These are phyloP conservation scores for Endotrypanum monterogeii DNA, from an alignment of 208 protist species.

Conservation along the genomic window DNA sequence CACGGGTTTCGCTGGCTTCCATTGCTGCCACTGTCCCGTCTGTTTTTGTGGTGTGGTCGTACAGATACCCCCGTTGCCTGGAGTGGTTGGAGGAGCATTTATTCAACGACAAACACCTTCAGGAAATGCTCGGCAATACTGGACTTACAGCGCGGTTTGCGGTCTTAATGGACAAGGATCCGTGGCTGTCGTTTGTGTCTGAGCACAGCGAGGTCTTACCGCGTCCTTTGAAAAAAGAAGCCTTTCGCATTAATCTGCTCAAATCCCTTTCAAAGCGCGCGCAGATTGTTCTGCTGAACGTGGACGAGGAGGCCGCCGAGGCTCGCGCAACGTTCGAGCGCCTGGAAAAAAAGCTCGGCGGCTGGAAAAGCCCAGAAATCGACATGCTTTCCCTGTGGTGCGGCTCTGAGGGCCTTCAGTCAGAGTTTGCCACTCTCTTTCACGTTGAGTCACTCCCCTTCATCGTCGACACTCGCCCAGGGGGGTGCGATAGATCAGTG, in stretches of 20 bases:
- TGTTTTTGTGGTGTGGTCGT: constrained; percentile 81
- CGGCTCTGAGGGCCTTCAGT: constrained; percentile 71
- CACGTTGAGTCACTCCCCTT: constrained; percentile 61
- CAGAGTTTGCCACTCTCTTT: constrained; percentile 61
- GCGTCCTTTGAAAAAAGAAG: constrained; percentile 18
- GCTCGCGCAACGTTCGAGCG: constrained; percentile 37
- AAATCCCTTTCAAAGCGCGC: constrained; percentile 53
- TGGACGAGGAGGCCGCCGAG: constrained; percentile 54
- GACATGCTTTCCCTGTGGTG: constrained; percentile 74
- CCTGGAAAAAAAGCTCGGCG: constrained; percentile 31
- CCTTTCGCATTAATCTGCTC: constrained; percentile 32
- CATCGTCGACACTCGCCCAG: constrained; percentile 51
- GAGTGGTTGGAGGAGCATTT: constrained; percentile 63
- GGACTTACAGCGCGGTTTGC: constrained; percentile 32
- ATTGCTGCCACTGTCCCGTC: constrained; percentile 63
- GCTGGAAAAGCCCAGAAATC: constrained; percentile 75
- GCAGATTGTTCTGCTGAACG: constrained; percentile 85
- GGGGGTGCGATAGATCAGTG: neutral
- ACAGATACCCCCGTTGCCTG: constrained; percentile 52
- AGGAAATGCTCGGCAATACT: constrained; percentile 27
- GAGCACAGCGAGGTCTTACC: constrained; percentile 46
- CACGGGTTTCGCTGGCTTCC: constrained; percentile 56
- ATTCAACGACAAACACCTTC: constrained; percentile 50
- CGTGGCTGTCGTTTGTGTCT: constrained; percentile 64
- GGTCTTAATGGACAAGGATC: constrained; percentile 48